These are phyloP conservation scores for Hymenoscyphus fraxineus DNA, from an alignment of 2,329 filamentous ascomycete genomes.

Conservation along the genomic window DNA sequence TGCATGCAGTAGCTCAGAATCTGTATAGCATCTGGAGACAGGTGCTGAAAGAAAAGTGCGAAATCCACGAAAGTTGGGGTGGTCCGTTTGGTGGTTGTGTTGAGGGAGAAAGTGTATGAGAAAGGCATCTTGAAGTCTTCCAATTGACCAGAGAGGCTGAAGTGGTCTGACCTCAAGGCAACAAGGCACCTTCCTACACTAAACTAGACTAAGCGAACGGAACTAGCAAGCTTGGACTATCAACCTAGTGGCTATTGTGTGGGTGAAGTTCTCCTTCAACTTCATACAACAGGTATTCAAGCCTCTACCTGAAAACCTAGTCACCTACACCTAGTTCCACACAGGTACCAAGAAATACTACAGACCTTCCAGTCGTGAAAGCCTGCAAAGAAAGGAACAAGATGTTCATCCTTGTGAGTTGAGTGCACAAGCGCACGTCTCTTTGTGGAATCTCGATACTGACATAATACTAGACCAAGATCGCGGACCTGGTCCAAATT, in stretches of 20 bases:
- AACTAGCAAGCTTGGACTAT: no score
- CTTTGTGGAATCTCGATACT: slow-evolving; percentile 3
- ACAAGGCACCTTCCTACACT: neutral
- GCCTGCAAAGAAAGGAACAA: slow-evolving; percentile 6
- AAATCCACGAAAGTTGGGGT: neutral
- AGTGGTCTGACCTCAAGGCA: neutral
- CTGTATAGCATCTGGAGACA: neutral
- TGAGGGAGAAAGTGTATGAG: neutral
- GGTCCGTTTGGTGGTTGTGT: neutral
- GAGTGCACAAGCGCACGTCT: neutral
- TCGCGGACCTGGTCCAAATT: slow-evolving; percentile 93
- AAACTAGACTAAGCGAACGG: no score
- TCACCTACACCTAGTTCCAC: neutral
- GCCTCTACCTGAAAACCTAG: neutral
- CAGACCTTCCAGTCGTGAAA: neutral
- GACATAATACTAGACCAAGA: slow-evolving; percentile 64
- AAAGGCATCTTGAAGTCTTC: neutral
- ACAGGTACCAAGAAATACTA: neutral
- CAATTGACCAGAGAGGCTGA: neutral
- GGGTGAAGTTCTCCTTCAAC: no score
- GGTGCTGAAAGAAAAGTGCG: slow-evolving; percentile 1
- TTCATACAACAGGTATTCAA: neutral
- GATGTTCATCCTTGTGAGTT: slow-evolving; percentile 50
- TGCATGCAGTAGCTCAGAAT: neutral
- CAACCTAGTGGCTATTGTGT: no score